Base-by-base conservation (phyloP, 352 stramenopile species). In the Lagenidium giganteum region DNA sequence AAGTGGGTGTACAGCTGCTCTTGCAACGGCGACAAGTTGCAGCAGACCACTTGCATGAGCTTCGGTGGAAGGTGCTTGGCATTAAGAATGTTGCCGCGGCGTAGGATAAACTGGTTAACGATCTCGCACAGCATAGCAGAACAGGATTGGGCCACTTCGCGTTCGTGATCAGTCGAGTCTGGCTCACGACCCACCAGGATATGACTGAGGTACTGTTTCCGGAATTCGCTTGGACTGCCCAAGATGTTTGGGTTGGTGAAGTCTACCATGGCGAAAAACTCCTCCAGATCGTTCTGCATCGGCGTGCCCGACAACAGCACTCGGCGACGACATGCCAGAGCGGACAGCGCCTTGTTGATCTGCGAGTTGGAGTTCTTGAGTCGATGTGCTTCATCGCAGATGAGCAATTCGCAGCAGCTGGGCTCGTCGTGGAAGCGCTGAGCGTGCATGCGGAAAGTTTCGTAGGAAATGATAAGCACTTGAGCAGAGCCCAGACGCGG, bases 241-340 rank as follows among this genome's bases (percentile, higher is more conserved):
- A 93, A 64, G 30, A 95, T 89, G 45, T 87, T 84, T 4, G 82
- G 79, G 41, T 92, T 94, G 1, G 84, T 93, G 39, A 94, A 93
- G 41, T 92, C 79, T 7, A 92, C 95, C 95, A 99, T 99, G 6
- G 96, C 95, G 53, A 93, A 99, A 54, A 99, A 99, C 54, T 99
- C 96, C 42, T 98, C 84, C 13, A 99, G 62, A 70, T 99, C 95
- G 54, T 99, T 99, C 52, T 99, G 95, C 93, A 99, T 98, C 2
- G 95, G 96, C 14, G 96, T 99, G 23, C 96, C 96, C 0, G 95
- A 98, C 4, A 99, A 57, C 28, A 99, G 57, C 5, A 99, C 85
- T 26, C 96, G 82, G 12, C 95, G 93, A 45, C 84, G 76, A 35
- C 92, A 96, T 2, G 83, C 66, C 13, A 98, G 47, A 5, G 71